Evolutionary conservation across 2,329 filamentous ascomycete genomes (phyloP).

Genomic region (Aspergillus fischeri): DNA sequence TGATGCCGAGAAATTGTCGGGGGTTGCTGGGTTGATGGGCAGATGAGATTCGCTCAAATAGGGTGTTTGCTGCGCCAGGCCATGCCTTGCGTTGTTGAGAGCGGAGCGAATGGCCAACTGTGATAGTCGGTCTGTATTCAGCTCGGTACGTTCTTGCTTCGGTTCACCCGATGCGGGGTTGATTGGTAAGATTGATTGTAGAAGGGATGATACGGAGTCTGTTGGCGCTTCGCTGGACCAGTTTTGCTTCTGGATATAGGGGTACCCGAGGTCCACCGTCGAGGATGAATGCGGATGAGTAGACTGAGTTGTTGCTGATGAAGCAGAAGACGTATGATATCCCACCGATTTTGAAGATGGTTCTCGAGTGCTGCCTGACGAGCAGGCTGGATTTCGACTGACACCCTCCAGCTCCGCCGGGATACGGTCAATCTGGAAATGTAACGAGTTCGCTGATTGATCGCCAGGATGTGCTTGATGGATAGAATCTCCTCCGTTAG

Average conservation of each 20-base stretch:
- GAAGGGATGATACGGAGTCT: slow-evolving; percentile 20
- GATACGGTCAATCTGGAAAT: slow-evolving; percentile 5
- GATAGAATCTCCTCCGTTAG: slow-evolving; percentile 11
- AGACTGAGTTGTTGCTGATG: slow-evolving; percentile 11
- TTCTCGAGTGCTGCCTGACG: slow-evolving; percentile 8
- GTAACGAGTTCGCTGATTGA: slow-evolving; percentile 3
- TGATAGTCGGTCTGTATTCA: slow-evolving; percentile 7
- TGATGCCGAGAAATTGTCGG: slow-evolving; percentile 9
- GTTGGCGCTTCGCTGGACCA: slow-evolving; percentile 10
- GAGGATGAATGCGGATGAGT: slow-evolving; percentile 8
- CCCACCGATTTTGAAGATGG: slow-evolving; percentile 5
- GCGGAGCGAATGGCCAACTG: slow-evolving; percentile 9
- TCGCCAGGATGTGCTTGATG: slow-evolving; percentile 3
- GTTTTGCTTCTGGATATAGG: slow-evolving; percentile 10
- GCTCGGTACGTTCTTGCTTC: slow-evolving; percentile 4
- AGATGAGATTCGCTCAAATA: slow-evolving; percentile 22
- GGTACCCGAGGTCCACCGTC: slow-evolving; percentile 10
- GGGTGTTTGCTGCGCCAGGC: slow-evolving; percentile 7
- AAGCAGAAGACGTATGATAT: slow-evolving; percentile 12
- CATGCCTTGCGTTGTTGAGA: slow-evolving; percentile 7
- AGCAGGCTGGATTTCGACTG: slow-evolving; percentile 17
- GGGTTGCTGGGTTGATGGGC: slow-evolving; percentile 28
- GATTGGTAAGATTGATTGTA: slow-evolving; percentile 30
- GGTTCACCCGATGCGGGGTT: slow-evolving; percentile 23
- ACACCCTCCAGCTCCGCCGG: slow-evolving; percentile 22